phyloP scores from a whole-genome alignment of 2,329 filamentous ascomycete genomes.

The Orbilia ellipsospora region DNA sequence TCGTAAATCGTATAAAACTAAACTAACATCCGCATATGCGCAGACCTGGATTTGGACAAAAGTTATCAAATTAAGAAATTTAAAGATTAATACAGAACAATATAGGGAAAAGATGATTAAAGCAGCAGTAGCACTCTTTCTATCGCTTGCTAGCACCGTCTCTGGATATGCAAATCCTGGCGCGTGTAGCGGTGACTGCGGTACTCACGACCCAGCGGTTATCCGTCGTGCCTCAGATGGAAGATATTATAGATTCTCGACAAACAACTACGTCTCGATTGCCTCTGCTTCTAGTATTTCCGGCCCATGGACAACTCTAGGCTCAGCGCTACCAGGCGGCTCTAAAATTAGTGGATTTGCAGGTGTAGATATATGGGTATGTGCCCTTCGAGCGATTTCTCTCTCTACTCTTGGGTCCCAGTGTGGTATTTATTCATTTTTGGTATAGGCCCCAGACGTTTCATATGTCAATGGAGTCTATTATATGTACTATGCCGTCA shows the following conservation, averaged over 20 bases:
- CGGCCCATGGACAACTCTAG: constrained; percentile 65
- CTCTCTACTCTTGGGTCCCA: neutral
- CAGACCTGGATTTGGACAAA: neutral
- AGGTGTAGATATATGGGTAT: constrained; percentile 64
- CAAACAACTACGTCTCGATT: constrained; percentile 63
- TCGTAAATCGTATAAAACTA: no score
- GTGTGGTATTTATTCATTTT: neutral
- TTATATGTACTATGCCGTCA: constrained; percentile 76
- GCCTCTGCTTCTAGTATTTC: constrained; percentile 62
- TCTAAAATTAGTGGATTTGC: constrained; percentile 63
- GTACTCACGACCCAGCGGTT: constrained; percentile 63
- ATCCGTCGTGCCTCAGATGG: constrained; percentile 63
- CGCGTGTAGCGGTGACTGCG: constrained; percentile 63
- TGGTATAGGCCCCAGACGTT: constrained; percentile 72
- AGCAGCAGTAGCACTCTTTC: constrained; percentile 56
- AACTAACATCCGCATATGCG: no score
- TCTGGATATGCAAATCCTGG: constrained; percentile 60
- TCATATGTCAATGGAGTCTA: constrained; percentile 70
- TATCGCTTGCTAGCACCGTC: constrained; percentile 31
- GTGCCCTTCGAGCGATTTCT: constrained; percentile 22
- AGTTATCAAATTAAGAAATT: neutral
- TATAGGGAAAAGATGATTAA: constrained; percentile 25
- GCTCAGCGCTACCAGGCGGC: constrained; percentile 62
- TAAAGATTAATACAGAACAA: no score
- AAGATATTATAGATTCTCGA: constrained; percentile 65